Evolutionary conservation across 2,329 filamentous ascomycete genomes (phyloP), one percentile per base, ranked within the genome.

Genomic region (Thyridium curvatum): DNA sequence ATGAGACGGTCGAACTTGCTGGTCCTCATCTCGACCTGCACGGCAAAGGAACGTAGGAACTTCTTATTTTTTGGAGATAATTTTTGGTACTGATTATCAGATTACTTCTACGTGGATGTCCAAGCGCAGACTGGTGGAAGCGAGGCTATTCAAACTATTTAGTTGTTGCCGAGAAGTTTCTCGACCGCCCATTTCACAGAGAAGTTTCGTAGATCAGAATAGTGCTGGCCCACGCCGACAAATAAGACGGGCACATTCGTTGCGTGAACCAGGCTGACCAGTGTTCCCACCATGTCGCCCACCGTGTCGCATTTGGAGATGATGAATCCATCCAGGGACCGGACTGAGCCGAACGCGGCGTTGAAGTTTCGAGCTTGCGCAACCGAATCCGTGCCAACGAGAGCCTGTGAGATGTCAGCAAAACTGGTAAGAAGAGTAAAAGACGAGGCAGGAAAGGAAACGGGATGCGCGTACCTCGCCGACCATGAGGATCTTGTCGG

Each of bases 401-500:
- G 77, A 8, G 93, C 93, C 74, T 77, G 45, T n/a, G 14, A 38
- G 38, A 14, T 18, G 43, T 51, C 15, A 50, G 47, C 28, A 37
- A 38, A 12, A n/a, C n/a, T n/a, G n/a, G 21, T 26, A 10, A 26
- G 21, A 6, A 10, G 21, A 15, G 16, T 3, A 31, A 33, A 35
- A 12, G n/a, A 12, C 31, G 9, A 9, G 37, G 2, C 14, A 14
- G 17, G 12, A 5, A 16, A n/a, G 29, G 16, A 34, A 37, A 14
- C 36, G 26, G 30, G 18, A 4, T 8, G 8, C 16, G 44, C 59
- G 39, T 58, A 68, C 67, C 60, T 76, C 72, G 52, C 71, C 75
- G 46, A 98, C 93, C 90, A 98, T 97, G 58, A 98, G 79, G 47
- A 98, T 96, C 72, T 98, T 97, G 64, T 98, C 91, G 1, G 94